A percentile compares a stretch with the other conserved stretches of the same genome.
Evolutionary conservation across 352 stramenopile genomes (phyloP).

Genomic region (Phytophthora hybrid): DNA sequence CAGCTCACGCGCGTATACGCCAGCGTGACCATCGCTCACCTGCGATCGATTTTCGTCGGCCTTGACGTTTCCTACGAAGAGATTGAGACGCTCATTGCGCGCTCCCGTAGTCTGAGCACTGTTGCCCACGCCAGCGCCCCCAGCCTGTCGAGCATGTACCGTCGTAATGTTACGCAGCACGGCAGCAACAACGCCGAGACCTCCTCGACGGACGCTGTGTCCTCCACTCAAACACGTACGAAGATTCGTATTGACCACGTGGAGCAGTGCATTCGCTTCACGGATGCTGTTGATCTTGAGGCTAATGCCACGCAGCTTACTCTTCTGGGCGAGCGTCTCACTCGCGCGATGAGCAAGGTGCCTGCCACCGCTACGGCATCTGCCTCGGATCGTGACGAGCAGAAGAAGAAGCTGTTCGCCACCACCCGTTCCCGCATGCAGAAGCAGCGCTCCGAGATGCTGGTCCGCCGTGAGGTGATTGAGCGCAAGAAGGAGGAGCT

Average conservation of each 20-base stretch:
- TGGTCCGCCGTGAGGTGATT: conserved; percentile 95
- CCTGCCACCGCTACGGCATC: conserved; percentile 32
- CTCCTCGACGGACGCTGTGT: conserved; percentile 58
- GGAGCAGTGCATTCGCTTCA: conserved; percentile 87
- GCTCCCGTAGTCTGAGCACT: conserved; percentile 74
- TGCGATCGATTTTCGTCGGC: conserved; percentile 89
- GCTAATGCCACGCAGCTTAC: conserved; percentile 82
- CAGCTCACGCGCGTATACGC: conserved; percentile 90
- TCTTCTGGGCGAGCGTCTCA: conserved; percentile 71
- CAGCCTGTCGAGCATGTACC: conserved; percentile 74
- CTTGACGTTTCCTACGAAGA: conserved; percentile 78
- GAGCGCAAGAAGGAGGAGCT: conserved; percentile 98
- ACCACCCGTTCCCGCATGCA: conserved; percentile 71
- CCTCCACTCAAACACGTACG: conserved; percentile 58
- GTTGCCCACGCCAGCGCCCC: conserved; percentile 68
- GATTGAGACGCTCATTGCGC: conserved; percentile 90
- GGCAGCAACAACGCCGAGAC: conserved; percentile 60
- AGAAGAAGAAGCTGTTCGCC: conserved; percentile 75
- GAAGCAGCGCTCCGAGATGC: conserved; percentile 84
- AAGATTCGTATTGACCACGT: conserved; percentile 90
- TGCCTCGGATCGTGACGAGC: conserved; percentile 24
- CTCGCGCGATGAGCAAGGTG: conserved; percentile 68
- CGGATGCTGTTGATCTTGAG: conserved; percentile 80
- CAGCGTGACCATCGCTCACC: conserved; percentile 85
- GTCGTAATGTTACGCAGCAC: conserved; percentile 55